These are phyloP conservation scores for barrel medic (Medicago truncatula) DNA, from an alignment of 306 rosid species.

Conservation along the genomic window DNA sequence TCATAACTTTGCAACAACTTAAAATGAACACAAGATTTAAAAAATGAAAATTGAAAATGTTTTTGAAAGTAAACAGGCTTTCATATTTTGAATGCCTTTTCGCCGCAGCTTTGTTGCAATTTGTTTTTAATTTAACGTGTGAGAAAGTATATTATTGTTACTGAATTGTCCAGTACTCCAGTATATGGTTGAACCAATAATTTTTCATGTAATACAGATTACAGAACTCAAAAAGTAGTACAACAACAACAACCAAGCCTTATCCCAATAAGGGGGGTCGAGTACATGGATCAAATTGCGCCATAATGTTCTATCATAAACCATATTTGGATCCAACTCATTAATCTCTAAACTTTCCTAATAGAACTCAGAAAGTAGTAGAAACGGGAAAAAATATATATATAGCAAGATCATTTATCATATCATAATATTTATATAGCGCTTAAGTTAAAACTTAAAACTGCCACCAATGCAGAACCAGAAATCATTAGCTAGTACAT, in stretches of 20 bases:
- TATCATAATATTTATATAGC: slow-evolving; percentile 25
- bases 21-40: background rate
- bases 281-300: too few species aligned
- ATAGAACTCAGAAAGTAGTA: slow-evolving; percentile 24
- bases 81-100: slow-evolving; percentile 18
- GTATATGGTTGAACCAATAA: slow-evolving; percentile 14
- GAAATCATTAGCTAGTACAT: slow-evolving; percentile 21
- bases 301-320: too few species aligned
- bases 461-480: slow-evolving; percentile 4
- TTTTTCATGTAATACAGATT: slow-evolving; percentile 12
- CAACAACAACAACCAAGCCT: too few species aligned
- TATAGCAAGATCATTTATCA: slow-evolving; percentile 9
- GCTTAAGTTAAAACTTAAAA: slow-evolving; percentile 1
- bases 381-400: background rate
- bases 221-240: slow-evolving; percentile 27
- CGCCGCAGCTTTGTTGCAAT: slow-evolving; percentile 12
- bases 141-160: slow-evolving; percentile 25
- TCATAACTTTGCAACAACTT: background rate
- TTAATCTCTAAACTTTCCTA: too few species aligned
- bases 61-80: background rate
- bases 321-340: too few species aligned
- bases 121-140: slow-evolving; percentile 13
- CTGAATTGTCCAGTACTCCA: background rate
- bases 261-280: too few species aligned
- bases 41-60: background rate